phyloP scores from a whole-genome alignment of 129 eudicot species.

The sunflower (Helianthus annuus) region DNA sequence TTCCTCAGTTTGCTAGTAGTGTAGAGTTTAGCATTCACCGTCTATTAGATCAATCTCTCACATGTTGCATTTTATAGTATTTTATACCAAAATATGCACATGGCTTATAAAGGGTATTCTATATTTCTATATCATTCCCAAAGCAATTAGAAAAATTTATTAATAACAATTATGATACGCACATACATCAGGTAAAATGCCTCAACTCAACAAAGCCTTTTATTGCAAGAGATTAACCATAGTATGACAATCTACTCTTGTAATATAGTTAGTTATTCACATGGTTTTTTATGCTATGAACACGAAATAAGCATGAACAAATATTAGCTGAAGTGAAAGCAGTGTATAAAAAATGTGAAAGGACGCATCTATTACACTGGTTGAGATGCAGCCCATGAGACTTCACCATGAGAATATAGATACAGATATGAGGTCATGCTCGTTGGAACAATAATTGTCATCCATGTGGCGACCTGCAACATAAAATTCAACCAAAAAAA shows the following conservation, averaged over 20 bases:
- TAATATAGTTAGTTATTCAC: slow-evolving; percentile 6
- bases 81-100: not conserved
- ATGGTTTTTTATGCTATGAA: slow-evolving; percentile 13
- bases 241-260: not conserved
- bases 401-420: slow-evolving; percentile 98
- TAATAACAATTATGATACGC: not conserved
- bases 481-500: slow-evolving; percentile 12
- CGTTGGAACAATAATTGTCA: slow-evolving; percentile 96
- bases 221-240: slow-evolving; percentile 3
- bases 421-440: slow-evolving; percentile 98
- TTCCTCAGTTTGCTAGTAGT: slow-evolving; percentile 5
- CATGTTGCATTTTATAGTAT: slow-evolving; percentile 4
- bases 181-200: not conserved
- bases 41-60: not conserved
- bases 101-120: not conserved
- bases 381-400: slow-evolving; percentile 95
- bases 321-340: slow-evolving; percentile 16
- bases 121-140: not conserved
- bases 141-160: not conserved
- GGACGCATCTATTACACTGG: slow-evolving; percentile 99
- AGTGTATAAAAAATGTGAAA: slow-evolving; percentile 34
- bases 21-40: slow-evolving; percentile 13
- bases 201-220: slow-evolving; percentile 15
- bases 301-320: not conserved
- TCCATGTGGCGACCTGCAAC: slow-evolving; percentile 95